Conservation (phyloP, 768 basidiomycete genomes). For the Lentinula sp. region DNA sequence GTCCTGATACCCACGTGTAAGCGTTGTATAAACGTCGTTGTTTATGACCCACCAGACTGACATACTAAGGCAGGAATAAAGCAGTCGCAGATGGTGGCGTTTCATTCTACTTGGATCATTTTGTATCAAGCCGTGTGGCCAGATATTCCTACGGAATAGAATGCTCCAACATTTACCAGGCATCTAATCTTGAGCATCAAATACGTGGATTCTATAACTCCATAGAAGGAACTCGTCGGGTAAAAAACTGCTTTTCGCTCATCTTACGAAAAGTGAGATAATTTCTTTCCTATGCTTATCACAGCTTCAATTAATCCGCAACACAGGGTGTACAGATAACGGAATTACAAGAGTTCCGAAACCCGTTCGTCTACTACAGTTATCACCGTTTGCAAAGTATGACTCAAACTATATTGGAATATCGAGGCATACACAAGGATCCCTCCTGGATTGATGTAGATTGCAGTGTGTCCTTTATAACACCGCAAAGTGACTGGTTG, state of each 20-base stretch:
- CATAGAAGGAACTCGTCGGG: constrained; percentile 16
- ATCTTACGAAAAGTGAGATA: constrained; percentile 21
- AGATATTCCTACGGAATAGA: constrained; percentile 30
- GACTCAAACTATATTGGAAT: neutral
- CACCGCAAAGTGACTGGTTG: neutral
- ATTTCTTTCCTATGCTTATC: neutral
- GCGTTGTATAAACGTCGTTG: constrained; percentile 13
- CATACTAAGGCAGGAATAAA: constrained; percentile 25
- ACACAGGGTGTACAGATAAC: neutral
- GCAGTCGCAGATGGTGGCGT: constrained; percentile 37
- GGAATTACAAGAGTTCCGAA: neutral
- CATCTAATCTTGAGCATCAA: constrained; percentile 25
- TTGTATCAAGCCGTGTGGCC: constrained; percentile 29
- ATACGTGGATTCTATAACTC: constrained; percentile 18
- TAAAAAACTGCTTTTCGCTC: constrained; percentile 19
- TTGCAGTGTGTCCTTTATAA: neutral
- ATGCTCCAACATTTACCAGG: constrained; percentile 18
- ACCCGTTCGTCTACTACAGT: neutral
- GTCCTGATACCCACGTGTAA: constrained; percentile 43
- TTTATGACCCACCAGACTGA: neutral
- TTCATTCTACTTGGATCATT: constrained; percentile 30
- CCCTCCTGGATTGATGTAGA: neutral
- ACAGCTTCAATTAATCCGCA: neutral
- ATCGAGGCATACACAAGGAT: neutral
- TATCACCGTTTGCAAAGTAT: neutral